phyloP scores from a whole-genome alignment of 441 rosid genomes.

The Gossypium lobatum region DNA sequence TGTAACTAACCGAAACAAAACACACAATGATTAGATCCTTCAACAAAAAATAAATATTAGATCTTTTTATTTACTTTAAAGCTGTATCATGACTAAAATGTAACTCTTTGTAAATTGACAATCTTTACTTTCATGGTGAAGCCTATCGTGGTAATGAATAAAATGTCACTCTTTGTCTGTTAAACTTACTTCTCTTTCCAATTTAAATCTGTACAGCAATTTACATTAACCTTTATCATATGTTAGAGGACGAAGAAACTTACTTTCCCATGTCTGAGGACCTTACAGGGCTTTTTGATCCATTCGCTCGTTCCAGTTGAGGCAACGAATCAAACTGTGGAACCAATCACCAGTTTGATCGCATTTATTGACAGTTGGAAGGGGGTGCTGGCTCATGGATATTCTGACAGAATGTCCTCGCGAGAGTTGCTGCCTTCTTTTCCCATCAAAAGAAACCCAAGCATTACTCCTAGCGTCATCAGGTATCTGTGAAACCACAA shows the following conservation, averaged over 20 bases:
- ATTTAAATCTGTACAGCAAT: slow-evolving; percentile 38
- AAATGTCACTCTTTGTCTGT: slow-evolving; percentile 1
- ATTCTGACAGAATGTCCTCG: slow-evolving; percentile 88
- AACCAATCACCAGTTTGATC: slow-evolving; percentile 99
- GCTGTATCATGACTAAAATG: not conserved
- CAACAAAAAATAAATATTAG: not conserved
- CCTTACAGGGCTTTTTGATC: slow-evolving; percentile 85
- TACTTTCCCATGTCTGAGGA: not conserved
- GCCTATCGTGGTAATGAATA: slow-evolving; percentile 10
- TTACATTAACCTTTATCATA: slow-evolving; percentile 28
- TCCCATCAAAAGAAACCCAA: slow-evolving; percentile 97
- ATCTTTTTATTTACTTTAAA: not conserved
- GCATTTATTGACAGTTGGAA: slow-evolving; percentile 86
- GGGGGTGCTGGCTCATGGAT: slow-evolving; percentile 89
- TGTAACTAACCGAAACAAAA: not conserved
- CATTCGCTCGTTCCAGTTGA: slow-evolving; percentile 92
- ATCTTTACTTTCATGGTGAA: slow-evolving; percentile 13
- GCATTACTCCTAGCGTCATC: slow-evolving; percentile 90
- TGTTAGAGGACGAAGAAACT: slow-evolving; percentile 7
- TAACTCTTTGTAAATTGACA: slow-evolving; percentile 12
- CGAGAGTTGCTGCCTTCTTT: slow-evolving; percentile 94
- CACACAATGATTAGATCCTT: not conserved
- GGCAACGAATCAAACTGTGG: slow-evolving; percentile 85
- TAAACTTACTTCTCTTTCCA: not conserved
- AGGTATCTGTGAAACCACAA: slow-evolving; percentile 56